Evolutionary conservation across 495 filamentous ascomycete species (phyloP).

Genomic region (Neurospora sp.): DNA sequence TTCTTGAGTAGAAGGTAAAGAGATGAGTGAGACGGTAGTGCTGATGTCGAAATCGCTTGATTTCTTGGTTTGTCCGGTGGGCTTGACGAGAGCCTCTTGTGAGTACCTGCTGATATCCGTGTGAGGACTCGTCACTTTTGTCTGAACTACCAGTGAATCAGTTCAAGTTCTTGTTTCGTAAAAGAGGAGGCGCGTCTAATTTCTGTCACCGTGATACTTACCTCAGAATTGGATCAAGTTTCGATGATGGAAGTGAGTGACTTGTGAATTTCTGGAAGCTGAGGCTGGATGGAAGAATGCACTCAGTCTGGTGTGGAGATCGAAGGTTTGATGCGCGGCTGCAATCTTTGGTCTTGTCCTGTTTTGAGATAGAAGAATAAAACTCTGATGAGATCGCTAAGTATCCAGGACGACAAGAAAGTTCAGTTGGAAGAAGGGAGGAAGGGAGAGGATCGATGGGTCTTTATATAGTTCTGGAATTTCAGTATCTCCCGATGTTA

Average conservation of each 20-base stretch:
- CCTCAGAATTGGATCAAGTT: background rate
- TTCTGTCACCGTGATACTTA: background rate
- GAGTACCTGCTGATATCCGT: too few species aligned
- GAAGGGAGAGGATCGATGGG: background rate
- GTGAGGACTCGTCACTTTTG: too few species aligned
- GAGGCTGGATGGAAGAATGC: background rate
- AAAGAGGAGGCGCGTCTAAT: background rate
- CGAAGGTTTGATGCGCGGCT: background rate
- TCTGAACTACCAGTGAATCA: too few species aligned
- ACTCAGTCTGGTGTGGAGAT: background rate
- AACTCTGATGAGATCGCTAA: background rate
- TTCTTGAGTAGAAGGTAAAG: too few species aligned
- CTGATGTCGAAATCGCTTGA: too few species aligned
- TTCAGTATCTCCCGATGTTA: too few species aligned
- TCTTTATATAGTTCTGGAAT: background rate
- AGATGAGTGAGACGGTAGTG: too few species aligned
- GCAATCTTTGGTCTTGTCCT: background rate
- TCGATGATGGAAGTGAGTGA: background rate
- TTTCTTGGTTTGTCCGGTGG: too few species aligned
- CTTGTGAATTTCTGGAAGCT: background rate
- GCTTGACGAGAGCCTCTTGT: too few species aligned
- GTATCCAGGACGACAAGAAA: too few species aligned
- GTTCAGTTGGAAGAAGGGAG: too few species aligned
- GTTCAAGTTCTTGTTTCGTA: too few species aligned
- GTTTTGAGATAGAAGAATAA: background rate